These are phyloP conservation scores for Dactylonectria estremocensis DNA, from an alignment of 2,329 filamentous ascomycete species.

Conservation along the genomic window DNA sequence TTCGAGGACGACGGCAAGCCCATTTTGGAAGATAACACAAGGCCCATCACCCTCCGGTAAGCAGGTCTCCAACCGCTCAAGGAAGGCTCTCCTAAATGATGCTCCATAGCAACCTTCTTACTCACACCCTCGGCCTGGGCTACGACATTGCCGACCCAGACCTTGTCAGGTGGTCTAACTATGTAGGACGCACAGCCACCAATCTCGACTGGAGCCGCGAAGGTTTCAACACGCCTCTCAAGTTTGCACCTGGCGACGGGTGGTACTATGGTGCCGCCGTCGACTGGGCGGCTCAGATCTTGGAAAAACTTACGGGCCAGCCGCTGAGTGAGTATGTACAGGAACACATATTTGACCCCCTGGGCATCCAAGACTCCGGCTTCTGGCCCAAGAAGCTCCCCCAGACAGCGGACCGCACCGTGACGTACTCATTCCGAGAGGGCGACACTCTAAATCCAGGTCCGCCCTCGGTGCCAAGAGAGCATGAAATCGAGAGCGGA, in stretches of 20 bases:
- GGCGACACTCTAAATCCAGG: conserved; percentile 41
- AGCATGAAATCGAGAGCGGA: conserved; percentile 58
- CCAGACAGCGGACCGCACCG: conserved; percentile 42
- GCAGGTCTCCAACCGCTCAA: background rate
- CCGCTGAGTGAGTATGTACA: conserved; percentile 57
- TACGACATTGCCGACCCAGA: conserved; percentile 61
- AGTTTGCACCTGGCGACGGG: conserved; percentile 61
- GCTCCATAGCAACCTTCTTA: conserved; percentile 58
- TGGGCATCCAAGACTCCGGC: conserved; percentile 55
- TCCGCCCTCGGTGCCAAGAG: conserved; percentile 40
- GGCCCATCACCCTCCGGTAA: conserved; percentile 58
- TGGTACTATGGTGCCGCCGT: conserved; percentile 65
- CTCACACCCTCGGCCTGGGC: conserved; percentile 64
- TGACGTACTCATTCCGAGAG: conserved; percentile 41
- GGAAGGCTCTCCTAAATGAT: background rate
- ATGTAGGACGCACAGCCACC: conserved; percentile 51
- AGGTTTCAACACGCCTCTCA: conserved; percentile 60
- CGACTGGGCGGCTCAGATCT: conserved; percentile 64
- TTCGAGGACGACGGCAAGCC: conserved; percentile 55
- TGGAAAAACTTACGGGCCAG: conserved; percentile 58
- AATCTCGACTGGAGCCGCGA: conserved; percentile 53
- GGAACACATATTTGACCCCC: conserved; percentile 54
- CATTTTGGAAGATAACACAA: conserved; percentile 54
- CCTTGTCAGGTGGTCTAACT: conserved; percentile 57
- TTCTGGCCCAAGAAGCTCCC: conserved; percentile 54